A percentile compares a stretch with the other conserved stretches of the same genome.
These are phyloP conservation scores for Alisma plantagoaquatica DNA, from an alignment of 106 monocot genomes.

Conservation along the genomic window DNA sequence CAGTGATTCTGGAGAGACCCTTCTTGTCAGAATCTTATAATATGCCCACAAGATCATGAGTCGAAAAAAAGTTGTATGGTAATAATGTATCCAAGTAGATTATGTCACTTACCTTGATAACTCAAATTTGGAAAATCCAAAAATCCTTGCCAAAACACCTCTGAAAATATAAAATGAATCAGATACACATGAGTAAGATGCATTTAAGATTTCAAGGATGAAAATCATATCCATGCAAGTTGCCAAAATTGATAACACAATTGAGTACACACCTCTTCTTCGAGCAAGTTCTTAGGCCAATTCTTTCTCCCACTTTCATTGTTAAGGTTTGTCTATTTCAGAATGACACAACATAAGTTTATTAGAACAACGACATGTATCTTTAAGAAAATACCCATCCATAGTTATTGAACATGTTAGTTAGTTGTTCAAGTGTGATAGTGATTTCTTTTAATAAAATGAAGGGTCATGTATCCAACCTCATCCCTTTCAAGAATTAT, in stretches of 20 bases:
- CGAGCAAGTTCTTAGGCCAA: slow-evolving; percentile 70
- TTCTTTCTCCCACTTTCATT: slow-evolving; percentile 86
- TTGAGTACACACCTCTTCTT: slow-evolving; percentile 34
- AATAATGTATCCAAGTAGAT: too few relatives aligned
- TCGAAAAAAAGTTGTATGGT: too few relatives aligned
- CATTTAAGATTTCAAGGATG: slow-evolving; percentile 19
- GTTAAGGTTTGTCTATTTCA: neutral
- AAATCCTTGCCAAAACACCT: slow-evolving; percentile 30
- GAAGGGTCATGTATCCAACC: too few relatives aligned
- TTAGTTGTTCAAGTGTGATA: neutral
- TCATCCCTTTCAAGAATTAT: too few relatives aligned
- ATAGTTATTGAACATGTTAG: too few relatives aligned
- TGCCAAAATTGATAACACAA: too few relatives aligned
- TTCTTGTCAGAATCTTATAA: too few relatives aligned
- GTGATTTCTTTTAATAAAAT: too few relatives aligned
- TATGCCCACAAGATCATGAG: too few relatives aligned
- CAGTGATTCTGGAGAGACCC: too few relatives aligned
- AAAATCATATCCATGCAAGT: neutral
- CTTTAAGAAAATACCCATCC: neutral
- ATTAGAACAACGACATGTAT: neutral
- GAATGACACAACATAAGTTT: neutral
- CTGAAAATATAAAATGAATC: slow-evolving; percentile 42
- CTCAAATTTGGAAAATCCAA: slow-evolving; percentile 16
- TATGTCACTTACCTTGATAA: too few relatives aligned
- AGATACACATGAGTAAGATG: slow-evolving; percentile 38